phyloP scores from a whole-genome alignment of 805 yeast species.

The Ogataea siamensis region DNA sequence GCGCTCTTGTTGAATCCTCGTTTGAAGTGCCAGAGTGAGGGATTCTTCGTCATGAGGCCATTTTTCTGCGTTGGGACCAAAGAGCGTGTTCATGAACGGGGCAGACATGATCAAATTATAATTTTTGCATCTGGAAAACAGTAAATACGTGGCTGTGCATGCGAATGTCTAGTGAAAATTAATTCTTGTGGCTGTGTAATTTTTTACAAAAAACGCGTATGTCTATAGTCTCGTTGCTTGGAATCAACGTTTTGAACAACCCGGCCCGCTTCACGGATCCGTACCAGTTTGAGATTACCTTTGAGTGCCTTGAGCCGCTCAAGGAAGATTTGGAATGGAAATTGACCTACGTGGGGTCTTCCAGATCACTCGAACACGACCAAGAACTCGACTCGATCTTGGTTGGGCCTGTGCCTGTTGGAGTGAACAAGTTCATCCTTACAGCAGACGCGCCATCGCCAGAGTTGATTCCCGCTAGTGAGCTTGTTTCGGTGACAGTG shows the following conservation, averaged over 20 bases:
- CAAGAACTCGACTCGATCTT: conserved; percentile 93
- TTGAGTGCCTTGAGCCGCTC: conserved; percentile 91
- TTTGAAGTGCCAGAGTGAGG: conserved; percentile 53
- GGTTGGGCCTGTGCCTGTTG: conserved; percentile 99
- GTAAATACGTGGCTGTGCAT: conserved; percentile 7
- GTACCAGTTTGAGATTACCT: conserved; percentile 94
- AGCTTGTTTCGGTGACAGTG: conserved; percentile 92
- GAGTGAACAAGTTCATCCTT: conserved; percentile 88
- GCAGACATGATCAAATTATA: conserved; percentile 3
- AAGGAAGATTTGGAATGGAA: conserved; percentile 97
- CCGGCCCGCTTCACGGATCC: conserved; percentile 94
- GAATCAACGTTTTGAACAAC: conserved; percentile 87
- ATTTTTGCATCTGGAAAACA: background rate
- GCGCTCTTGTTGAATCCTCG: conserved; percentile 70
- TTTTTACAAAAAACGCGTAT: conserved; percentile 36
- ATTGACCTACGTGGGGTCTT: conserved; percentile 93
- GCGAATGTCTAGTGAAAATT: too few relatives aligned
- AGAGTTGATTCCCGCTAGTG: conserved; percentile 93
- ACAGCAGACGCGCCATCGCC: conserved; percentile 97
- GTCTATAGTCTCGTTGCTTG: conserved; percentile 92
- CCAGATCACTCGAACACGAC: conserved; percentile 91
- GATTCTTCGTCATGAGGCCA: conserved; percentile 62
- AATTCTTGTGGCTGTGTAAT: conserved; percentile 5
- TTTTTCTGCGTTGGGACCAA: conserved; percentile 51
- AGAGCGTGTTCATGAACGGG: conserved; percentile 43